Base-by-base conservation (phyloP, 2,329 filamentous ascomycete species). In the Penicillium sp. region DNA sequence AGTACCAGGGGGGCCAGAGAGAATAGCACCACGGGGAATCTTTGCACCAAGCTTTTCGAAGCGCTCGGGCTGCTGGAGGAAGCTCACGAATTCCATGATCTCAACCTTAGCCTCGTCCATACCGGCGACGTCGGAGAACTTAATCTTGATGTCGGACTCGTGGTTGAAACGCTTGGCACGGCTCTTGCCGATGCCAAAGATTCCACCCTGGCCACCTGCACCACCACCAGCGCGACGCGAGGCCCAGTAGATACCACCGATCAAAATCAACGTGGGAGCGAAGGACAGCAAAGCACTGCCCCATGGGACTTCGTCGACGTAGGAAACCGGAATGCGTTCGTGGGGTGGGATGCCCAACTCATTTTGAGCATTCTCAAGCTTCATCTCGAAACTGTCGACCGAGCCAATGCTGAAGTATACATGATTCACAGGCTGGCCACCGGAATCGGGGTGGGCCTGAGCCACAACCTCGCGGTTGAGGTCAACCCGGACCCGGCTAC, bases 41-140 rank as follows among this genome's bases (percentile, higher is more conserved):
- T 99, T 99, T 56, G 94, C 94, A 64, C 94, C 94, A 16, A 99
- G 84, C 72, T 89, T 89, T 76, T 96, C 87, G 75, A 96, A 99
- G 59, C 89, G 86, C 64, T 90, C 89, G 0, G 94, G 94, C 65
- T 94, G 88, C 78, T 96, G 92, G 57, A 99, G 76, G 79, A 99
- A 99, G 69, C 88, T 92, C 62, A 99, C 94, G 65, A 99, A 99
- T 74, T 99, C 94, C 91, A 97, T 96, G 63, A 99, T 99, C 74
- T 99, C 94, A 50, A 86, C 80, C 81, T 99, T 99, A 51, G 94
- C 94, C 75, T 99, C 94, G 70, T 99, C 94, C 86, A 97, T 92
- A 61, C 94, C 94, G 38, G 94, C 94, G 39, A 99, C 94, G 69
- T 99, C 94, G 42, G 89, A 80, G 70, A 99, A 99, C 74, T 96